Percentiles rank a stretch among this genome's conserved stretches.
These are phyloP conservation scores for Termitomyces sp. DNA, from an alignment of 768 basidiomycete genomes.

Conservation along the genomic window DNA sequence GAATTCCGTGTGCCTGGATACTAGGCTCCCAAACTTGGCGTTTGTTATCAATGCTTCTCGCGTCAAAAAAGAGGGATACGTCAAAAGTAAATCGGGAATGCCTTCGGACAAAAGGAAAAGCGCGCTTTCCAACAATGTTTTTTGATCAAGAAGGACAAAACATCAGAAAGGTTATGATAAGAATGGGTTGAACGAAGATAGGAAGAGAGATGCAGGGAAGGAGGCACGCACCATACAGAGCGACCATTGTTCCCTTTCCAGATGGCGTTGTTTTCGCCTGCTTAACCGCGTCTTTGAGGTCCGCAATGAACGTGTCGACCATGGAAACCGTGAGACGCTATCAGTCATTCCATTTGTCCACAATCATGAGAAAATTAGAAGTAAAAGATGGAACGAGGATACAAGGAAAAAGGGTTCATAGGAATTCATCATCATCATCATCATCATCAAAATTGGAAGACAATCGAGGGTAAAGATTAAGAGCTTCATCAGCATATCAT, in stretches of 20 bases:
- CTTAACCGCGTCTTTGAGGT: slow-evolving; percentile 73
- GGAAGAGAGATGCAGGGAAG: not conserved
- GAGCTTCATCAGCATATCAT: slow-evolving; percentile 1
- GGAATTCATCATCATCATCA: not conserved
- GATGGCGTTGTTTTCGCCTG: slow-evolving; percentile 62
- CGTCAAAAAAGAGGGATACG: not conserved
- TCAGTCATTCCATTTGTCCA: not conserved
- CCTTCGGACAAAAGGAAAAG: not conserved
- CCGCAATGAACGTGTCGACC: slow-evolving; percentile 76
- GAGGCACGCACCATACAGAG: slow-evolving; percentile 70
- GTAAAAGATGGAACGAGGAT: not conserved
- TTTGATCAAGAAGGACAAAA: not conserved
- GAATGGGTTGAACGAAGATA: not conserved
- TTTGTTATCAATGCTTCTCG: not conserved
- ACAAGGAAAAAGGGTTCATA: too few species aligned
- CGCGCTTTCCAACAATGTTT: not conserved
- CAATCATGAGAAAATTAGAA: not conserved
- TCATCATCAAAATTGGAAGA: too few species aligned
- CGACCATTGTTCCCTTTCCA: slow-evolving; percentile 85
- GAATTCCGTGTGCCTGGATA: not conserved
- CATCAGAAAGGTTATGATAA: not conserved
- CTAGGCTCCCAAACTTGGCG: not conserved
- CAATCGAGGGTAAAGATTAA: not conserved
- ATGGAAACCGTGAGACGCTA: slow-evolving; percentile 76
- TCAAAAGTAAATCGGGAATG: not conserved